Base-by-base conservation (phyloP, 2,329 filamentous ascomycete species). In the Exophiala dermatitidis region DNA sequence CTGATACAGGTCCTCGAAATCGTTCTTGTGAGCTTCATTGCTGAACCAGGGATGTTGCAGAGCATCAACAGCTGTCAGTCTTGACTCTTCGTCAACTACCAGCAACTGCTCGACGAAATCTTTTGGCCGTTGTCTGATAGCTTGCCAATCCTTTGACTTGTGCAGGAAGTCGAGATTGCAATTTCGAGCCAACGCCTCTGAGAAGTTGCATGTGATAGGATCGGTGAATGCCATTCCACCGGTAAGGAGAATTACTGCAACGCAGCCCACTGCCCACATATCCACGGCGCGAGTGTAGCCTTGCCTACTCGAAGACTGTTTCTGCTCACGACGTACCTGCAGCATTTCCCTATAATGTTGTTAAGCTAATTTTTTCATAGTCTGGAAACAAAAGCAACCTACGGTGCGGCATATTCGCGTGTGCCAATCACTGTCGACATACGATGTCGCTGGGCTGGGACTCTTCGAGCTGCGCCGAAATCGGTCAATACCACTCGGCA, bases 181-280 rank as follows among this genome's bases (percentile, higher is more conserved):
- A 29, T 66, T 53, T 32, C 64, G 64, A 41, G 71, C 67, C 6
- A 72, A 64, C 0, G 60, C 54, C 19, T 50, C 63, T 19, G 48
- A 68, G 58, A 64, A 68, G 26, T 53, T 49, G 9, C 59, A 53
- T 36, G 72, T 64, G 12, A 57, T 43, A 49, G 68, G 64, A 43
- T 70, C 66, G 10, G 64, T 67, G 55, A 80, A 80, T 2, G 79
- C 66, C 2, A 69, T 66, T 6, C 75, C 69, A 9, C 77, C 77
- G 0, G 74, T 75, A 10, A 83, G 67, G 9, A 84, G 64, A 5
- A 75, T 69, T 5, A 71, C 72, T 1, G 78, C 71, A 2, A 83
- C 70, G 44, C 73, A 74, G 4, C 81, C 81, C n/a, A 84, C 62
- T 0, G 80, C 80, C 80, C 80, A 84, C 65, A 84, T 73, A 59